Conservation (phyloP, 1,139 yeast genomes). For the Nakaseomyces bracarensis region DNA sequence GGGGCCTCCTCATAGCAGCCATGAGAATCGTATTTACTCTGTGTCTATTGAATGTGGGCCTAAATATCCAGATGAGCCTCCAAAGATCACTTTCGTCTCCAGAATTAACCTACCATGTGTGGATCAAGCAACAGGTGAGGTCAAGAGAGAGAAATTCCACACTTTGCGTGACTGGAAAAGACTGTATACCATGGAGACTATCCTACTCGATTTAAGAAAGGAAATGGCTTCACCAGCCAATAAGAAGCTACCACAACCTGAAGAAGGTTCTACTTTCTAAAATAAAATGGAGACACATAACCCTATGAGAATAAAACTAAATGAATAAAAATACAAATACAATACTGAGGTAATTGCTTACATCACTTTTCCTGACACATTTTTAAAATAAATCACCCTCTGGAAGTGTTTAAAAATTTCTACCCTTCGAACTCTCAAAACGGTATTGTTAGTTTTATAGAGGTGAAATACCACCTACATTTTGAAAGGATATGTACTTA, state of each 20-base stretch:
- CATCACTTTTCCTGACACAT: too few species aligned
- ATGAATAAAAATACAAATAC: neutral
- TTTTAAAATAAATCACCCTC: too few species aligned
- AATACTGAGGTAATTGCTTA: too few species aligned
- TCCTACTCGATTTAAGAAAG: slow-evolving; percentile 76
- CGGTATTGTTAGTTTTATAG: too few species aligned
- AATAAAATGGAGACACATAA: neutral
- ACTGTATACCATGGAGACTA: slow-evolving; percentile 82
- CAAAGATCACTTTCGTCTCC: slow-evolving; percentile 67
- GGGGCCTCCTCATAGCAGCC: slow-evolving; percentile 94
- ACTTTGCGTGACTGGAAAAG: slow-evolving; percentile 81
- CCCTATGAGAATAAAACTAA: neutral
- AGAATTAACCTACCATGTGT: slow-evolving; percentile 90
- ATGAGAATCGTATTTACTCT: slow-evolving; percentile 89
- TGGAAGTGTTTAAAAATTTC: too few species aligned
- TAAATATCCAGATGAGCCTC: slow-evolving; percentile 83
- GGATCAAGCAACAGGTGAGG: slow-evolving; percentile 54
- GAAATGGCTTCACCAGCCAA: slow-evolving; percentile 81
- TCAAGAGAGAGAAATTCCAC: slow-evolving; percentile 52
- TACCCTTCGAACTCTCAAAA: too few species aligned
- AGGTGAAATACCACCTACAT: too few species aligned
- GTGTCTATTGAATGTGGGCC: slow-evolving; percentile 75
- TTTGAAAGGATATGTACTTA: neutral
- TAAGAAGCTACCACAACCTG: slow-evolving; percentile 81
- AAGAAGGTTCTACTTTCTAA: slow-evolving; percentile 71